Evolutionary conservation across 2,329 filamentous ascomycete genomes (phyloP).

Genomic region (Pseudomassariella vexata): DNA sequence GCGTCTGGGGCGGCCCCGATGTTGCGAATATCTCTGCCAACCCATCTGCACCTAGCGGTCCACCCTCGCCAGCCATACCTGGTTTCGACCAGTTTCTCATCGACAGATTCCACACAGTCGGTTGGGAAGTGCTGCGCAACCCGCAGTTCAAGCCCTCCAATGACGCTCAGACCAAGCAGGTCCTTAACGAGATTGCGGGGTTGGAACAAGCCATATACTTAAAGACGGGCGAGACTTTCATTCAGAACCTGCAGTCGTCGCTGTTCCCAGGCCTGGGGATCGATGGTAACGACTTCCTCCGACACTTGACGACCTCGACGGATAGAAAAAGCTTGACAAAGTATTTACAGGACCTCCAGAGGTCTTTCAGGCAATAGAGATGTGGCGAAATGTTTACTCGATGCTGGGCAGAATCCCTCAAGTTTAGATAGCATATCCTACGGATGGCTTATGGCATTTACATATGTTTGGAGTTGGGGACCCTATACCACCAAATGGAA

Average conservation of each 20-base stretch:
- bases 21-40: constrained; percentile 52
- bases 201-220: constrained; percentile 85
- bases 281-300: constrained; percentile 54
- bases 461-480: too few species aligned
- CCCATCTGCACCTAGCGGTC: constrained; percentile 41
- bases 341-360: constrained; percentile 52
- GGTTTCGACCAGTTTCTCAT: constrained; percentile 93
- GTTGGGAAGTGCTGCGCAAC: constrained; percentile 82
- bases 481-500: too few species aligned
- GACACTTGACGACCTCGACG: constrained; percentile 49
- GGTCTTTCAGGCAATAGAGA: constrained; percentile 5
- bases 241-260: constrained; percentile 58
- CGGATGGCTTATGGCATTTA: too few species aligned
- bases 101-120: constrained; percentile 78
- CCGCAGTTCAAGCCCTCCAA: constrained; percentile 69
- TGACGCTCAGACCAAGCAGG: constrained; percentile 83
- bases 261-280: constrained; percentile 63
- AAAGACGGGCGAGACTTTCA: constrained; percentile 81
- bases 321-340: constrained; percentile 58
- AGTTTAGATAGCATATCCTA: too few species aligned
- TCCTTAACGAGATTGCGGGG: constrained; percentile 79
- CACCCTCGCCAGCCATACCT: constrained; percentile 58
- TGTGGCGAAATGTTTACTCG: too few species aligned
- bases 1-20: constrained; percentile 86
- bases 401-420: too few species aligned